Conservation (phyloP, 805 yeast genomes). For the Ogataea naganishii region DNA sequence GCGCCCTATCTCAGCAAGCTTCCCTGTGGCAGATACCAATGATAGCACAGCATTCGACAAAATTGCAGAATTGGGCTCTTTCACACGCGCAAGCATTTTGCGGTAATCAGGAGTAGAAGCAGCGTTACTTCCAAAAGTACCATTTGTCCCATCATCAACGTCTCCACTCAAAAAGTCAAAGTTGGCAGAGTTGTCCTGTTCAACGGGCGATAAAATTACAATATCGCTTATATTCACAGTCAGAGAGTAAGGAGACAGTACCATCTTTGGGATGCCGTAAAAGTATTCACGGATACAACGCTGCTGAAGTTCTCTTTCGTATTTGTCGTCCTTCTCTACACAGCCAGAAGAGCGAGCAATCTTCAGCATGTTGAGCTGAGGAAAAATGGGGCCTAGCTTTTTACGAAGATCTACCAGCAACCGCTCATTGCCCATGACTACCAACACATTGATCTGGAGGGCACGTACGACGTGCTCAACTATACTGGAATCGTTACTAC, state of each 20-base stretch:
- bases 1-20: constrained; percentile 15
- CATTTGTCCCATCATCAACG: constrained; percentile 13
- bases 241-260: constrained; percentile 79
- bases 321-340: constrained; percentile 64
- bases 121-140: constrained; percentile 4
- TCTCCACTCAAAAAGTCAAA: constrained; percentile 20
- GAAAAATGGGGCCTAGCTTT: constrained; percentile 27
- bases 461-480: constrained; percentile 51
- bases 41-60: constrained; percentile 77
- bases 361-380: constrained; percentile 40
- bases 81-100: constrained; percentile 17
- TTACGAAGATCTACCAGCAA: constrained; percentile 54
- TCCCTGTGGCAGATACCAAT: constrained; percentile 34
- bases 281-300: constrained; percentile 78
- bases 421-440: constrained; percentile 73
- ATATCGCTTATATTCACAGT: constrained; percentile 60
- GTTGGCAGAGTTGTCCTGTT: constrained; percentile 13
- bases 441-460: constrained; percentile 48
- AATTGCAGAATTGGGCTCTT: constrained; percentile 39
- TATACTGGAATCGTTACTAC: constrained; percentile 38
- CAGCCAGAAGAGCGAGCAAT: constrained; percentile 70
- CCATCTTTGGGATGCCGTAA: constrained; percentile 62
- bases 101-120: constrained; percentile 7
- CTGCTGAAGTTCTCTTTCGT: constrained; percentile 64
- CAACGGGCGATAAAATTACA: constrained; percentile 51